phyloP scores from a whole-genome alignment of 2,329 filamentous ascomycete genomes.

The Colletotrichum filicis region DNA sequence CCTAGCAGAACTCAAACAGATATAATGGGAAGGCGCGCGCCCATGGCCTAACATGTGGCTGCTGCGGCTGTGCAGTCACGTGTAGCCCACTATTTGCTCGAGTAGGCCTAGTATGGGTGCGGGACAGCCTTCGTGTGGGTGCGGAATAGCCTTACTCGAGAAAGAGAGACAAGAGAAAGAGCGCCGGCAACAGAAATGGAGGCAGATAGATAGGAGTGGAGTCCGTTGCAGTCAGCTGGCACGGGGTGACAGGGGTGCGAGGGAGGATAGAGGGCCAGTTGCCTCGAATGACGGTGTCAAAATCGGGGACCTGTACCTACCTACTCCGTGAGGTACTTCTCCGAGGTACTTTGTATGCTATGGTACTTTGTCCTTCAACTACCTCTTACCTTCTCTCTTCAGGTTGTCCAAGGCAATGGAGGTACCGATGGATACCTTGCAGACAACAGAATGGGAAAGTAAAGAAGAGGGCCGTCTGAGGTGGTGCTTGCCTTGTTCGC shows the following conservation, averaged over 20 bases:
- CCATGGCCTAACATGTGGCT: too few species aligned
- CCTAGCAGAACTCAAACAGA: too few species aligned
- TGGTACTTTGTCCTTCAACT: not conserved
- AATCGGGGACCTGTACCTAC: conserved; percentile 18
- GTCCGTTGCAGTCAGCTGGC: conserved; percentile 35
- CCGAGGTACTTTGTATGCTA: not conserved
- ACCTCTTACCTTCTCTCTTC: not conserved
- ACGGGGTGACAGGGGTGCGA: conserved; percentile 30
- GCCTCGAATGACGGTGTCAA: conserved; percentile 29
- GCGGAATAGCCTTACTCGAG: too few species aligned
- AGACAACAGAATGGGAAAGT: not conserved
- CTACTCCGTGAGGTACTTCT: not conserved
- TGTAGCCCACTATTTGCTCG: too few species aligned
- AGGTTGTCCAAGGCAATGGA: not conserved
- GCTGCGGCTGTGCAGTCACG: too few species aligned
- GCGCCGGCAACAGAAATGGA: conserved; percentile 13
- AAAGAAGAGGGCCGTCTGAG: not conserved
- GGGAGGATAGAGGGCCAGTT: conserved; percentile 19
- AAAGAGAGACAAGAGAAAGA: conserved; percentile 21
- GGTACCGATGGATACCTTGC: not conserved
- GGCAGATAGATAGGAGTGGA: conserved; percentile 35
- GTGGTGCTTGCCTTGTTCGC: too few species aligned
- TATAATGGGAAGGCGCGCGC: too few species aligned
- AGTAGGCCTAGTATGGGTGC: too few species aligned
- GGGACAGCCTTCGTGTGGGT: too few species aligned